These are phyloP conservation scores for Colletotrichum coccodes DNA, from an alignment of 2,329 filamentous ascomycete genomes.

Conservation along the genomic window DNA sequence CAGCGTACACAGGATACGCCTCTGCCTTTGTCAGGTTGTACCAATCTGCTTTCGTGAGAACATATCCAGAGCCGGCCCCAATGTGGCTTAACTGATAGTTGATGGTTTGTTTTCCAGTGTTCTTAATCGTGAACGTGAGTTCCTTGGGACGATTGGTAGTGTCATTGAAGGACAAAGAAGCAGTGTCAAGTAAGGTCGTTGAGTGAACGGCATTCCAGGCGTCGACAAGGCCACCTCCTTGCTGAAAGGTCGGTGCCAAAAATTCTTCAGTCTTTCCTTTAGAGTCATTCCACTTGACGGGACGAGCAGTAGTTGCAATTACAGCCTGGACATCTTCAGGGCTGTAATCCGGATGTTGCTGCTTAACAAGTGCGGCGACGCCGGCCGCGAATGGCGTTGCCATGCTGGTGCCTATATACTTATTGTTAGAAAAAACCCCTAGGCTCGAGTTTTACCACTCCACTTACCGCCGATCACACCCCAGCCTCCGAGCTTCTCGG, in stretches of 20 bases:
- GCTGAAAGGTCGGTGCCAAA: constrained; percentile 46
- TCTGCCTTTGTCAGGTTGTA: constrained; percentile 3
- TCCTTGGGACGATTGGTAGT: constrained; percentile 45
- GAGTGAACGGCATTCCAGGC: constrained; percentile 47
- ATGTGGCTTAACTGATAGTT: constrained; percentile 45
- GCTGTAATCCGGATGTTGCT: constrained; percentile 33
- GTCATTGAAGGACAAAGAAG: constrained; percentile 51
- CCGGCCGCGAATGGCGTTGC: constrained; percentile 53
- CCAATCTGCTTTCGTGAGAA: constrained; percentile 29
- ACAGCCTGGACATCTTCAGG: constrained; percentile 35
- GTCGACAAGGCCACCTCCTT: constrained; percentile 50
- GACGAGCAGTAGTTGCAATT: constrained; percentile 38
- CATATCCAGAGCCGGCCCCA: constrained; percentile 44
- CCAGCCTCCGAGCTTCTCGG: constrained; percentile 41
- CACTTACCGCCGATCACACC: constrained; percentile 44
- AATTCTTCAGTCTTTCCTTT: background rate
- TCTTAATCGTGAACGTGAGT: constrained; percentile 47
- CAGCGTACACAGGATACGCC: background rate
- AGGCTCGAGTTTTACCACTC: no score
- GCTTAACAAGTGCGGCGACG: constrained; percentile 40
- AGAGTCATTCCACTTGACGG: constrained; percentile 36
- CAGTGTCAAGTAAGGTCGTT: constrained; percentile 43
- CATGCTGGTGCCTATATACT: constrained; percentile 55
- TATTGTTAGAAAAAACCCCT: background rate
- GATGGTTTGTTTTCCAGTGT: constrained; percentile 41